These are phyloP conservation scores for Diaporthe sp. DNA, from an alignment of 2,329 filamentous ascomycete genomes.

Conservation along the genomic window DNA sequence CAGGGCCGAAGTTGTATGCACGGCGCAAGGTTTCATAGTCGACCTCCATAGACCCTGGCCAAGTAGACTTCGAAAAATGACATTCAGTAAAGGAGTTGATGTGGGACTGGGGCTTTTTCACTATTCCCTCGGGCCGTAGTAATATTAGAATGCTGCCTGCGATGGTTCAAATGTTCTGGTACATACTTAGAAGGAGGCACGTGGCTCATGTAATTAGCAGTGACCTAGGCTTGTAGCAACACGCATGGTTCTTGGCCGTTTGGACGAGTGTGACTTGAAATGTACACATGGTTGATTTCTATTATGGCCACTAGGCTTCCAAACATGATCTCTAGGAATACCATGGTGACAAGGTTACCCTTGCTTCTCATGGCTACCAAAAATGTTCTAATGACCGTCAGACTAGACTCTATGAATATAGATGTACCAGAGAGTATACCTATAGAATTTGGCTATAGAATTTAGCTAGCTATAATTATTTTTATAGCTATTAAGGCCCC, in stretches of 20 bases:
- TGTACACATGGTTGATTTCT: neutral
- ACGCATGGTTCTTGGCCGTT: neutral
- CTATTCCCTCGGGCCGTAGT: too few species aligned
- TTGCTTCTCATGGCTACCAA: neutral
- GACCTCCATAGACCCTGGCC: neutral
- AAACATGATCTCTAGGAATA: neutral
- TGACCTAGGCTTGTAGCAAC: neutral
- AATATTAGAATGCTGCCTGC: too few species aligned
- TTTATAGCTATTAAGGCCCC: too few species aligned
- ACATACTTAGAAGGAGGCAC: neutral
- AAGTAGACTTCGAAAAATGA: too few species aligned
- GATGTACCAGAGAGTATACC: too few species aligned
- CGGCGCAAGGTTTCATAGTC: too few species aligned
- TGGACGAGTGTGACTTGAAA: neutral
- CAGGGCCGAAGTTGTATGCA: neutral
- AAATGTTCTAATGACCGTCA: neutral
- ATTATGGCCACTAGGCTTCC: neutral
- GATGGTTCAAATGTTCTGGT: neutral
- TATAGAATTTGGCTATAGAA: too few species aligned
- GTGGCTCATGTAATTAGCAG: neutral
- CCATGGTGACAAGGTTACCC: neutral
- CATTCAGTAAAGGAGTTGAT: too few species aligned
- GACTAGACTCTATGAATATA: too few species aligned
- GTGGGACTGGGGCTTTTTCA: too few species aligned
- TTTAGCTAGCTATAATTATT: too few species aligned